Evolutionary conservation across 805 yeast species (phyloP).

Genomic region (Kodamaea fukazawae): DNA sequence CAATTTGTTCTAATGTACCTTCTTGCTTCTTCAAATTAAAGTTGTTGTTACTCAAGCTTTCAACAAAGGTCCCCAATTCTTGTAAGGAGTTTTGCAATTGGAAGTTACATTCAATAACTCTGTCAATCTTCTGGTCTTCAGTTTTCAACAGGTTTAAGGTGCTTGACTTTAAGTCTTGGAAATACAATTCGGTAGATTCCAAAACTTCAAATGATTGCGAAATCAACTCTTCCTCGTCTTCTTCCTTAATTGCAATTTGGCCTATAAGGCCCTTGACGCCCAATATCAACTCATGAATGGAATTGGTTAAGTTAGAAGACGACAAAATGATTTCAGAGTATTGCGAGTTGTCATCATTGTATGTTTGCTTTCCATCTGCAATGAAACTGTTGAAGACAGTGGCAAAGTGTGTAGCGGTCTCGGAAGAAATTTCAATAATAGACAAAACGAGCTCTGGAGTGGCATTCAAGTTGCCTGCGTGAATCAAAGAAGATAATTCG

Average conservation of each 20-base stretch:
- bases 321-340: slow-evolving; percentile 62
- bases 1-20: slow-evolving; percentile 63
- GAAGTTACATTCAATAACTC: slow-evolving; percentile 71
- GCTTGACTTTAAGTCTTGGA: slow-evolving; percentile 56
- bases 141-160: slow-evolving; percentile 48
- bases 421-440: slow-evolving; percentile 65
- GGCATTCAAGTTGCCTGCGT: slow-evolving; percentile 75
- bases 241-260: slow-evolving; percentile 50
- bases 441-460: slow-evolving; percentile 69
- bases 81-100: slow-evolving; percentile 72
- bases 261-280: slow-evolving; percentile 65
- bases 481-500: slow-evolving; percentile 75
- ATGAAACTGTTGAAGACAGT: slow-evolving; percentile 69
- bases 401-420: slow-evolving; percentile 76
- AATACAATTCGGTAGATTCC: slow-evolving; percentile 57
- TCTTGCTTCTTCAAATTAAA: slow-evolving; percentile 12
- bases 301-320: slow-evolving; percentile 59
- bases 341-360: slow-evolving; percentile 45
- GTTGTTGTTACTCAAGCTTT: slow-evolving; percentile 43
- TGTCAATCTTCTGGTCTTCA: slow-evolving; percentile 68
- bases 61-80: slow-evolving; percentile 52
- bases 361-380: slow-evolving; percentile 64
- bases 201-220: slow-evolving; percentile 42
- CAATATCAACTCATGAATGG: slow-evolving; percentile 60
- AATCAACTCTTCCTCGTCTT: slow-evolving; percentile 57